These are phyloP conservation scores for Syzygium syzygioides DNA, from an alignment of 441 rosid species.

Conservation along the genomic window DNA sequence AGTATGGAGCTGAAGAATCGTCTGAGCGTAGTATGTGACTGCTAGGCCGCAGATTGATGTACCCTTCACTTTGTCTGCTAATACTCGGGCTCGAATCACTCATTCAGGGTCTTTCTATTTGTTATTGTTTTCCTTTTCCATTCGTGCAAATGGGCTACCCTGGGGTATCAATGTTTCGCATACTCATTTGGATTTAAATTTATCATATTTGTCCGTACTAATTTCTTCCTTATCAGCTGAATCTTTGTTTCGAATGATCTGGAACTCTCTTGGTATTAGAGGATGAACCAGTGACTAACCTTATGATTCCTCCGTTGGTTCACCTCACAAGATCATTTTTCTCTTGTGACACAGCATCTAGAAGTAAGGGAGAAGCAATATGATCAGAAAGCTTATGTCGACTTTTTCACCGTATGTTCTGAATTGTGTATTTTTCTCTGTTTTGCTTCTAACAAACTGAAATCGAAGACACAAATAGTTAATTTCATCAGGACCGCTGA, in stretches of 20 bases:
- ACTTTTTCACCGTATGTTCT: constrained; percentile 77
- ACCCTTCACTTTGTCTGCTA: not conserved
- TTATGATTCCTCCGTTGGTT: not conserved
- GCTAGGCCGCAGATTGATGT: not conserved
- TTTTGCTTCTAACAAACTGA: not conserved
- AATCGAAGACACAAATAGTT: not conserved
- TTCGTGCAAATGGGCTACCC: not conserved
- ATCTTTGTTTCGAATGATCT: not conserved
- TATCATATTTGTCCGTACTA: not conserved
- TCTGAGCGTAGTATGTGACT: not conserved
- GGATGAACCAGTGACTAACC: not conserved
- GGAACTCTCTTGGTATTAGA: not conserved
- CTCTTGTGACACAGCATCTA: constrained; percentile 38
- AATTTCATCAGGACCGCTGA: not conserved
- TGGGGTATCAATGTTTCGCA: not conserved
- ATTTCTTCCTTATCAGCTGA: not conserved
- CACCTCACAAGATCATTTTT: not conserved
- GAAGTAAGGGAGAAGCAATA: constrained; percentile 95
- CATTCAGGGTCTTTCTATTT: not conserved
- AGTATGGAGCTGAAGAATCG: not conserved
- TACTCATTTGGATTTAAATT: not conserved
- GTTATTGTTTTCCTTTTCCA: not conserved
- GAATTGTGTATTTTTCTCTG: not conserved
- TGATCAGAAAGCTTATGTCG: constrained; percentile 74
- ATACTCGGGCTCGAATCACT: not conserved